Evolutionary conservation across 2,329 filamentous ascomycete species (phyloP), one percentile per base, ranked within the genome.

Genomic region (Magnaporthiopsis poae): DNA sequence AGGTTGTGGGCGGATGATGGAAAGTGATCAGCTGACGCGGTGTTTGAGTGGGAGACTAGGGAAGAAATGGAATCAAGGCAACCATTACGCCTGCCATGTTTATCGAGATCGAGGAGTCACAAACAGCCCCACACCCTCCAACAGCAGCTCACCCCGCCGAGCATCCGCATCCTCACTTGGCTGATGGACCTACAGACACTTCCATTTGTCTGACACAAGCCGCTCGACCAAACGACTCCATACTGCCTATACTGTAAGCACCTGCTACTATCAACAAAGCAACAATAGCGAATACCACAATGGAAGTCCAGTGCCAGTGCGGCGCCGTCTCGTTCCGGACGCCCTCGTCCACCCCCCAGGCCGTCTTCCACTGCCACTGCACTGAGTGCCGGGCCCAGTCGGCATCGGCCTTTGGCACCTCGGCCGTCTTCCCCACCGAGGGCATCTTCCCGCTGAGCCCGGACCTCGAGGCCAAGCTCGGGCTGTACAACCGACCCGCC

Each of bases 361-460:
- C 83, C n/a, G 77, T 90, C 64, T 90, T 88, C 75, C 86, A 90
- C 73, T 91, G 88, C 77, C 89, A 90, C 77, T 91, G 89, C 75
- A 76, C 80, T 66, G 83, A 88, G 73, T 91, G 88, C 75, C 83
- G 85, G 63, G 81, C 84, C 67, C 88, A 90, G 77, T 86, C 86
- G 36, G 80, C 84, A 66, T 87, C 86, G 9, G 69, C 69, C 25
- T 70, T 64, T 27, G 69, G 68, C 69, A 69, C 69, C 25, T 69
- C 67, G 13, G 69, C 67, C 46, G 65, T 69, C 21, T 69, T 69
- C 63, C 65, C 68, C 27, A 66, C 60, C 8, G 61, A 25, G 0
- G 68, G 62, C 33, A 46, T 69, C 11, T 61, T 69, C 18, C 68
- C 68, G 15, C 66, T 69, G 9, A 56, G 31, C 13, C 66, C 65